Base-by-base conservation (phyloP, 2,329 filamentous ascomycete genomes). In the Akanthomyces dipterigenus region DNA sequence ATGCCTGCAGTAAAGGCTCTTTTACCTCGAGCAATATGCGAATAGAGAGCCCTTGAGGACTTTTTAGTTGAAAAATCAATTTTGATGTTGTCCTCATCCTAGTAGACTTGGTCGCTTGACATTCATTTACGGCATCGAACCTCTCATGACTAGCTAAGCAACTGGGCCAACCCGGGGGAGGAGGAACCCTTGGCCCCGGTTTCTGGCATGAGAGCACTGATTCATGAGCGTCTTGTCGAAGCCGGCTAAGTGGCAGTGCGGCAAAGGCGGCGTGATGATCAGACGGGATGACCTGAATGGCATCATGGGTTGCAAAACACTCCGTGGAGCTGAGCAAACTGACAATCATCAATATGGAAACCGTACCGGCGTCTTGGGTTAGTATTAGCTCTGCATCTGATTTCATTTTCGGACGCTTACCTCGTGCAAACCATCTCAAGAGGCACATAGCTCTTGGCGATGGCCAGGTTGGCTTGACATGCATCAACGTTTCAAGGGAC, bases 321-420 rank as follows among this genome's bases (percentile, higher is more conserved):
- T 18, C 45, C 24, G 34, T 16, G 8, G 34, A 53, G 18, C 11
- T 34, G 11, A 28, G 18, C 48, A 16, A 20, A 34, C 36, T 3
- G 22, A 20, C 20, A 34, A 24, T 18, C n/a, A 48, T 57, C 43
- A 28, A 24, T n/a, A 22, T 9, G 20, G 8, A 56, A 38, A 46
- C 54, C 42, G 55, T 43, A 49, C 55, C 55, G 48, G 22, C n/a
- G 48, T 51, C 31, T 58, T 58, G 55, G 55, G 45, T 58, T 58
- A 20, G 45, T 49, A 31, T 58, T 58, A 45, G 43, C 45, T 40
- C 42, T 58, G 16, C 31, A 26, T 24, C 31, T 14, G 16, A 36
- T 28, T 58, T 16, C 28, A 26, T 5, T 58, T 58, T 40, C 20
- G 34, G 20, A 7, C 6, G 11, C 2, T n/a, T 38, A 20, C 4